Percentiles rank a stretch among this genome's conserved stretches.
These are phyloP conservation scores for Gymnopilus junonius DNA, from an alignment of 768 basidiomycete species.

Conservation along the genomic window DNA sequence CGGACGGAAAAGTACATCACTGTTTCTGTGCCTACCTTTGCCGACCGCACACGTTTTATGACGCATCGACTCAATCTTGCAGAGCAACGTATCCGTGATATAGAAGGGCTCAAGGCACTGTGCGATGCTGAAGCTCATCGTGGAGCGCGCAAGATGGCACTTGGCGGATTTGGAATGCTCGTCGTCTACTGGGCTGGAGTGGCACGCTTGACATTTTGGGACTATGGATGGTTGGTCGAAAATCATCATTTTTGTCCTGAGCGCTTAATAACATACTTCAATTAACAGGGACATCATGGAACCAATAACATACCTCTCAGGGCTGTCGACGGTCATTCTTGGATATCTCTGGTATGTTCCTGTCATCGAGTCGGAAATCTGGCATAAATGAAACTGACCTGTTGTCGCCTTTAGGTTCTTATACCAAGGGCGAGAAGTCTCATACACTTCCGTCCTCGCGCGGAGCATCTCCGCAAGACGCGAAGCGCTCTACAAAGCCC, in stretches of 20 bases:
- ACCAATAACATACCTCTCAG: constrained; percentile 70
- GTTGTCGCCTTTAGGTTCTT: constrained; percentile 47
- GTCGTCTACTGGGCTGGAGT: constrained; percentile 69
- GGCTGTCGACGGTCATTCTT: constrained; percentile 61
- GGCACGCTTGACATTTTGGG: constrained; percentile 68
- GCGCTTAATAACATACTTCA: neutral
- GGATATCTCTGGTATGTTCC: constrained; percentile 57
- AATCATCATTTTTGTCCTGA: neutral
- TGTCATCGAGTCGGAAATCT: neutral
- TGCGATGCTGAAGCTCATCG: constrained; percentile 62
- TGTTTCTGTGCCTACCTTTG: constrained; percentile 66
- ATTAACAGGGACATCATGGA: constrained; percentile 66
- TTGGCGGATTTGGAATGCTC: constrained; percentile 61
- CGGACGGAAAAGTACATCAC: constrained; percentile 36
- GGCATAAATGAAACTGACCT: neutral
- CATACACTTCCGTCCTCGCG: constrained; percentile 65
- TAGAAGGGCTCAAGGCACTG: constrained; percentile 57
- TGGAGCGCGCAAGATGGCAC: constrained; percentile 59
- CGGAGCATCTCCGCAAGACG: constrained; percentile 61
- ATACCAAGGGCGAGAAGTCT: constrained; percentile 66
- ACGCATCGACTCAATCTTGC: constrained; percentile 48
- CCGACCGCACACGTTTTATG: constrained; percentile 63
- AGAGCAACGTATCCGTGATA: constrained; percentile 45
- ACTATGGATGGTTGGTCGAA: constrained; percentile 50
- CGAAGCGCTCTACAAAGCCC: constrained; percentile 55